These are phyloP conservation scores for Allantophomopsis lycopodina DNA, from an alignment of 2,329 filamentous ascomycete genomes.

Conservation along the genomic window DNA sequence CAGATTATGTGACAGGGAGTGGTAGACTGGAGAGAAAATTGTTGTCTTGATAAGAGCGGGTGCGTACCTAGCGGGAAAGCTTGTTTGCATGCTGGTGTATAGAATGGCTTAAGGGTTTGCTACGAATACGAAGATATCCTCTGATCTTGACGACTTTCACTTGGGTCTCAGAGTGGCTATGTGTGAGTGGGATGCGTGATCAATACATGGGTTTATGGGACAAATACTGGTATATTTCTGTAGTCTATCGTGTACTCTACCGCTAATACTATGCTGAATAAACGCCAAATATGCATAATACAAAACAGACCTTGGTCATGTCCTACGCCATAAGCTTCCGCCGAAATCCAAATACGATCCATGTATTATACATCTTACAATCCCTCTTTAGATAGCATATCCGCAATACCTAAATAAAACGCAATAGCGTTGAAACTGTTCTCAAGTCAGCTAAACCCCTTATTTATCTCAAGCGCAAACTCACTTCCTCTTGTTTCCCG, in stretches of 20 bases:
- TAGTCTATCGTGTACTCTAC: no score
- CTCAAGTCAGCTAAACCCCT: background rate
- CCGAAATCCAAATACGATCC: no score
- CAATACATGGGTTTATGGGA: no score
- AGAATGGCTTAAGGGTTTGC: background rate
- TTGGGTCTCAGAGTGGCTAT: no score
- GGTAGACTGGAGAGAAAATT: background rate
- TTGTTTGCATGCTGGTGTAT: background rate
- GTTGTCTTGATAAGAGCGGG: background rate
- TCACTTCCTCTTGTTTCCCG: conserved; percentile 36
- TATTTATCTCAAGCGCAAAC: conserved; percentile 16
- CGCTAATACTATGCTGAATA: no score
- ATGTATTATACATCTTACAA: conserved; percentile 2
- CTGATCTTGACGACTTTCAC: no score
- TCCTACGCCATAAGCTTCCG: no score
- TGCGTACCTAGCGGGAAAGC: background rate
- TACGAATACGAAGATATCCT: background rate
- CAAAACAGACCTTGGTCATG: no score
- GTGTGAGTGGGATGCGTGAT: no score
- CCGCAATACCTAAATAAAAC: conserved; percentile 50
- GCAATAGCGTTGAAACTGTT: conserved; percentile 51
- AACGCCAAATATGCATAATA: no score
- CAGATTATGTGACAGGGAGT: background rate
- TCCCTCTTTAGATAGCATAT: conserved; percentile 61
- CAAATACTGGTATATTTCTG: no score